Evolutionary conservation across 1,139 yeast species (phyloP).

Genomic region (Kodamaea derodonti): DNA sequence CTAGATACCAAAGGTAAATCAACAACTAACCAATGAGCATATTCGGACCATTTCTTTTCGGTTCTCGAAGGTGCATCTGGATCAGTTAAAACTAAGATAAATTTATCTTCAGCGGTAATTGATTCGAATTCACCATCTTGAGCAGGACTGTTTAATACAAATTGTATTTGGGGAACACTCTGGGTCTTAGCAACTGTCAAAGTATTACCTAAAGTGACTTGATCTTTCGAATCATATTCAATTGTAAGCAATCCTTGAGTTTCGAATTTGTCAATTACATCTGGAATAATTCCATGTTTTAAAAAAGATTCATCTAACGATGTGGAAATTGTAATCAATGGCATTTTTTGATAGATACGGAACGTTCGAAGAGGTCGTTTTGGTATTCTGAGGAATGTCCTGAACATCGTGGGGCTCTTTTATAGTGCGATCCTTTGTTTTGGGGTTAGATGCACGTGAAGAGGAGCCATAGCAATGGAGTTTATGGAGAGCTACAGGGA

Average conservation of each 20-base stretch:
- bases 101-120: constrained; percentile 48
- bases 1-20: constrained; percentile 51
- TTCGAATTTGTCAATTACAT: constrained; percentile 48
- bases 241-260: constrained; percentile 46
- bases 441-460: no score
- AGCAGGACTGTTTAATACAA: constrained; percentile 52
- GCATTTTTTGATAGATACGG: constrained; percentile 19
- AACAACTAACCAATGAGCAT: constrained; percentile 69
- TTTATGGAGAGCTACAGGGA: no score
- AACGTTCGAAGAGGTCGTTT: neutral
- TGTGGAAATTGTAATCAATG: constrained; percentile 58
- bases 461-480: no score
- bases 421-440: neutral
- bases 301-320: constrained; percentile 58
- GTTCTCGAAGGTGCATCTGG: constrained; percentile 89
- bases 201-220: constrained; percentile 79
- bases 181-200: constrained; percentile 65
- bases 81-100: constrained; percentile 77
- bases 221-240: constrained; percentile 49
- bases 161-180: constrained; percentile 57
- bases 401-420: neutral
- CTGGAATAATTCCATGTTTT: constrained; percentile 62
- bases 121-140: constrained; percentile 34
- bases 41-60: constrained; percentile 88
- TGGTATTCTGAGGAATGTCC: constrained; percentile 8